A percentile compares a stretch with the other conserved stretches of the same genome.
These are phyloP conservation scores for Coemansia sp. DNA, from an alignment of 192 early-diverging fungal species.

Conservation along the genomic window DNA sequence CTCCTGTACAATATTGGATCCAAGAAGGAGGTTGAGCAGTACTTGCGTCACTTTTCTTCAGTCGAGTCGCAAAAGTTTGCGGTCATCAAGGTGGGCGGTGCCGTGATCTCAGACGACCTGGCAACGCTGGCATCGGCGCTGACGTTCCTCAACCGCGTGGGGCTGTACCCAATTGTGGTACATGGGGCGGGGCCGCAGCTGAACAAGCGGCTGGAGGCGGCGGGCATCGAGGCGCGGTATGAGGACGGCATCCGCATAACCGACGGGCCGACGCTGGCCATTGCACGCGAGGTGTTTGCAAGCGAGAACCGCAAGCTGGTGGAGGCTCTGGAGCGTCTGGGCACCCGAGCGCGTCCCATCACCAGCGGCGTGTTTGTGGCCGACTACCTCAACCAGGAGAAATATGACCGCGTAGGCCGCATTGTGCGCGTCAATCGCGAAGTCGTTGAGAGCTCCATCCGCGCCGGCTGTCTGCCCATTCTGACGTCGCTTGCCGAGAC, in stretches of 20 bases:
- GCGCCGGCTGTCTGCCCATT: constrained; percentile 92
- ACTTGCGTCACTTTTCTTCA: constrained; percentile 91
- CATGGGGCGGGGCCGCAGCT: constrained; percentile 98
- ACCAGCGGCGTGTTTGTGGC: constrained; percentile 94
- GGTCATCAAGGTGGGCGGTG: constrained; percentile 97
- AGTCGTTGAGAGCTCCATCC: constrained; percentile 87
- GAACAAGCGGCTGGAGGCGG: constrained; percentile 83
- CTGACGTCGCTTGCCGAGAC: constrained; percentile 95
- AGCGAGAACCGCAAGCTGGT: constrained; percentile 96
- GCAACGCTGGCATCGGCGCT: constrained; percentile 91
- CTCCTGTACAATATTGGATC: constrained; percentile 98
- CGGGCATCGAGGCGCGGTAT: constrained; percentile 95
- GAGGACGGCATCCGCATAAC: constrained; percentile 97
- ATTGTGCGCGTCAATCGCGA: constrained; percentile 89
- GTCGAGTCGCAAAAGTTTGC: constrained; percentile 99
- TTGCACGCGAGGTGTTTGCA: constrained; percentile 91
- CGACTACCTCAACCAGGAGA: constrained; percentile 92
- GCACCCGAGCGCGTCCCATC: constrained; percentile 94
- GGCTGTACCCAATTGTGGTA: constrained; percentile 96
- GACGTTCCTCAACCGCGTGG: constrained; percentile 95
- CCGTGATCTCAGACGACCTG: constrained; percentile 92
- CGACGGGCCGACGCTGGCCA: constrained; percentile 84
- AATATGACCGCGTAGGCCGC: constrained; percentile 91
- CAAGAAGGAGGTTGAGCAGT: constrained; percentile 98
- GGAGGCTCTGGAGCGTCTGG: constrained; percentile 91